Evolutionary conservation across 225 moss, liverwort and hornwort species (phyloP).

Genomic region (Asterella californica): DNA sequence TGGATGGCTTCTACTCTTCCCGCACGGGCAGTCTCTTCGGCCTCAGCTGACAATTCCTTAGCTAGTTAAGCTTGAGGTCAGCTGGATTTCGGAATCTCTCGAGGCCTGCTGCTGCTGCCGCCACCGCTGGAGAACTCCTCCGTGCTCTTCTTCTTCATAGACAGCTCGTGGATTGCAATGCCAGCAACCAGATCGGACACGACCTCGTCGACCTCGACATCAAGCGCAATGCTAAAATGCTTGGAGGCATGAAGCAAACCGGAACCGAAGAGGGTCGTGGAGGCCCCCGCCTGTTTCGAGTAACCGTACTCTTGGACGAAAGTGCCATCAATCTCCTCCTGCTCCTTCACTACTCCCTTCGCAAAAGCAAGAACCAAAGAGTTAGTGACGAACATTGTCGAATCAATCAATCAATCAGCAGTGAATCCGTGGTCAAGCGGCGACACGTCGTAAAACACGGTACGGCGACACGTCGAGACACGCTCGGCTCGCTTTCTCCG

Average conservation of each 20-base stretch:
- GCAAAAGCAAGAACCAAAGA: not conserved
- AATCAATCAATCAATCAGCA: not conserved
- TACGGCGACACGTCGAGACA: not conserved
- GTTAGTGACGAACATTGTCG: not conserved
- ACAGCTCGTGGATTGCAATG: not conserved
- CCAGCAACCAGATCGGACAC: not conserved
- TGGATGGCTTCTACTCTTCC: not conserved
- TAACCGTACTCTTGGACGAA: not conserved
- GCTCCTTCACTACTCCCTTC: slow-evolving; percentile 3
- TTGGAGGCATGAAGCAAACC: not conserved
- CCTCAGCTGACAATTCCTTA: not conserved
- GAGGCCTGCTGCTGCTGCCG: not conserved
- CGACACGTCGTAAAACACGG: no score
- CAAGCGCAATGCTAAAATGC: not conserved
- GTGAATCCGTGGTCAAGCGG: no score
- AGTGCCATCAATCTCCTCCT: not conserved
- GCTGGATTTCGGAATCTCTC: not conserved
- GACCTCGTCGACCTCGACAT: not conserved
- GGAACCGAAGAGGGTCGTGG: not conserved
- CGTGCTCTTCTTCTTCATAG: not conserved
- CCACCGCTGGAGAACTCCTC: not conserved
- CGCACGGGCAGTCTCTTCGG: not conserved
- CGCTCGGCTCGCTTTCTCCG: not conserved
- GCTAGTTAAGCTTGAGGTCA: not conserved
- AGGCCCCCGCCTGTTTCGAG: not conserved